phyloP scores from a whole-genome alignment of 352 stramenopile species.

The Pythium pyrilobum region DNA sequence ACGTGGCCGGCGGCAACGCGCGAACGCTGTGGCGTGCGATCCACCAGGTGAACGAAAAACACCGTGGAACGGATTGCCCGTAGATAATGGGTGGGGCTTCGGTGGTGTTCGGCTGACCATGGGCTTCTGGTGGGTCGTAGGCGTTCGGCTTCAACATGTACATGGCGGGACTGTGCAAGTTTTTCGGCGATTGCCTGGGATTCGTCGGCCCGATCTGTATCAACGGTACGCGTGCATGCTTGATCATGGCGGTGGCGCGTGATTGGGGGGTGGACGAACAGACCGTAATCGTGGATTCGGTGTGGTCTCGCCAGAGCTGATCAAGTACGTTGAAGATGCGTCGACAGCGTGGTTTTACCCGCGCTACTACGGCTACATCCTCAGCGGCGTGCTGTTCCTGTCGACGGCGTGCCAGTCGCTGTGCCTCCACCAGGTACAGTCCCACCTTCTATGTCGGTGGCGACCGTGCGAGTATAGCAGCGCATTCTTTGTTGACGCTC shows the following conservation, averaged over 20 bases:
- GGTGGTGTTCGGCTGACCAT: background rate
- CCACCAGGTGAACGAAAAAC: constrained; percentile 25
- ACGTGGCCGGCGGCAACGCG: constrained; percentile 14
- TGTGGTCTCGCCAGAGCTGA: no score
- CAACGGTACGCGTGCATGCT: constrained; percentile 18
- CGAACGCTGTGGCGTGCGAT: constrained; percentile 38
- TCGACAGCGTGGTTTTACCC: constrained; percentile 33
- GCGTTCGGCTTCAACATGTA: constrained; percentile 90
- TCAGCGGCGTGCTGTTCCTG: constrained; percentile 41
- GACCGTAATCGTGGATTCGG: no score
- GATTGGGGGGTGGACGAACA: no score
- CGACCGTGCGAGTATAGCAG: no score
- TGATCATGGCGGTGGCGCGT: constrained; percentile 21
- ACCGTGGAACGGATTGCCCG: background rate
- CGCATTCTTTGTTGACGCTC: no score
- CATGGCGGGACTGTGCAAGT: constrained; percentile 85
- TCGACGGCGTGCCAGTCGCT: constrained; percentile 45
- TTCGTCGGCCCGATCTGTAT: constrained; percentile 86
- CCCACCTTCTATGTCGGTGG: background rate
- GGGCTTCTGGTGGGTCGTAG: constrained; percentile 15
- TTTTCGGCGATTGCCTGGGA: constrained; percentile 87
- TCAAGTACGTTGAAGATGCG: constrained; percentile 63
- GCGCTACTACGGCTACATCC: constrained; percentile 47
- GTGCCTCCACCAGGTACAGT: constrained; percentile 48
- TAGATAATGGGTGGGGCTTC: background rate